phyloP scores from a whole-genome alignment of 371 early-diverging fungal species.

The Conidiobolus incongruus region DNA sequence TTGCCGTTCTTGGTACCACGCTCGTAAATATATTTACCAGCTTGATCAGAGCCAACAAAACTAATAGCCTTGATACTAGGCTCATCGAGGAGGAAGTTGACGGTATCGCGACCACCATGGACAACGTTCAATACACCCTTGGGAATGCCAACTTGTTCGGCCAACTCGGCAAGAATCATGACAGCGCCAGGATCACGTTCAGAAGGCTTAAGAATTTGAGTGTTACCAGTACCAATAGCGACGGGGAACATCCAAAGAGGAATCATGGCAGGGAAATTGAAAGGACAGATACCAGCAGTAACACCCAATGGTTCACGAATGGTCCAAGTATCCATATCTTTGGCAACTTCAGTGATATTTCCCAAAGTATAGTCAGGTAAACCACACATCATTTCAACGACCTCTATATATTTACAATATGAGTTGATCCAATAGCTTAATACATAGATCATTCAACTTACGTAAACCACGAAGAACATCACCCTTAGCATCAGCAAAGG shows the following conservation, averaged over 20 bases:
- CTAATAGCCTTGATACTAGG: conserved; percentile 78
- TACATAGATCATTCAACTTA: conserved; percentile 1
- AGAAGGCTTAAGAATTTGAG: conserved; percentile 76
- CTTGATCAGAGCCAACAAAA: conserved; percentile 83
- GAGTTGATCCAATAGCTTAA: neutral
- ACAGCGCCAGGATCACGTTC: conserved; percentile 92
- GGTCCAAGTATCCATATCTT: conserved; percentile 90
- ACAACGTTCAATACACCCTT: conserved; percentile 86
- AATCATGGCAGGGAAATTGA: conserved; percentile 95
- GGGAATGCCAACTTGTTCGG: conserved; percentile 82
- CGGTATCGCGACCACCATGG: conserved; percentile 74
- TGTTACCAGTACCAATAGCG: conserved; percentile 77
- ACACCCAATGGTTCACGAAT: conserved; percentile 91
- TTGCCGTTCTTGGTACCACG: conserved; percentile 82
- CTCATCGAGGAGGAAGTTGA: conserved; percentile 80
- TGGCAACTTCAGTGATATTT: conserved; percentile 61
- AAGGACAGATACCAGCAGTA: conserved; percentile 85
- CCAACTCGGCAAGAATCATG: conserved; percentile 78
- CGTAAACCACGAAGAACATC: conserved; percentile 71
- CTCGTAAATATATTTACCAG: conserved; percentile 70
- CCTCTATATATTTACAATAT: conserved; percentile 18
- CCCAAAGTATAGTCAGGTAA: conserved; percentile 67
- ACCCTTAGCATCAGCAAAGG: conserved; percentile 78
- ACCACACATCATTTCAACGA: conserved; percentile 75
- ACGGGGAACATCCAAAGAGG: conserved; percentile 80